Base-by-base conservation (phyloP, 495 filamentous ascomycete species). In the Cairneyella variabilis region DNA sequence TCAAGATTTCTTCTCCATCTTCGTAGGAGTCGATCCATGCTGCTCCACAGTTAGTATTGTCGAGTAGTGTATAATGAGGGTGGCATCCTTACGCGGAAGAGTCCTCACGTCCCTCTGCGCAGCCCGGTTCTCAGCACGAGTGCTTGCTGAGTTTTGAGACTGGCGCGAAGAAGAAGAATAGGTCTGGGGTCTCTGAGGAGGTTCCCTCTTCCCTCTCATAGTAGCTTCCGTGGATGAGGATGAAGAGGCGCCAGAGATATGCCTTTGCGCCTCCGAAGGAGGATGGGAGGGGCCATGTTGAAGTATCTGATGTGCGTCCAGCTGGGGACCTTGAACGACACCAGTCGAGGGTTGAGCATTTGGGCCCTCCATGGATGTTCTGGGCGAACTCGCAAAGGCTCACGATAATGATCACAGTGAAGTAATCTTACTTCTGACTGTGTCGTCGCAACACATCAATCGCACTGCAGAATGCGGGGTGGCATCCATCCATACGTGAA, bases 1-100 rank as follows among this genome's bases (percentile, higher is more conserved):
- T 25, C 12, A 41, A 11, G 9, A 54, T 21, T 3, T 40, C 41
- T 5, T 56, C 55, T 16, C 46, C 49, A 9, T 65, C 67, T 53
- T 75, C 74, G 51, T 76, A 73, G 3, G 74, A 78, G 22, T 73
- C 71, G 46, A 83, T 76, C 79, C 79, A 83, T 30, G 74, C 78
- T 82, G 50, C 10, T 43, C 4, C 34, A 25, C 11, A 22, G 57
- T 70, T 54, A 69, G 65, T 27, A 62, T 26, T 32, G 23, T 17
- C 22, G 18, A 14, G 7, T 10, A 42, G 11, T 17, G 8, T 14
- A 22, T 16, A 20, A 30, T n/a, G n/a, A n/a, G n/a, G 9, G 7
- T 25, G 28, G 8, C n/a, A 8, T 6, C 42, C 73, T 36, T 66
- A 76, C 73, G 61, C 11, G 73, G 73, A 20, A 76, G 59, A 3